Conservation (phyloP, 2,329 filamentous ascomycete genomes). For the Mycogone perniciosa region DNA sequence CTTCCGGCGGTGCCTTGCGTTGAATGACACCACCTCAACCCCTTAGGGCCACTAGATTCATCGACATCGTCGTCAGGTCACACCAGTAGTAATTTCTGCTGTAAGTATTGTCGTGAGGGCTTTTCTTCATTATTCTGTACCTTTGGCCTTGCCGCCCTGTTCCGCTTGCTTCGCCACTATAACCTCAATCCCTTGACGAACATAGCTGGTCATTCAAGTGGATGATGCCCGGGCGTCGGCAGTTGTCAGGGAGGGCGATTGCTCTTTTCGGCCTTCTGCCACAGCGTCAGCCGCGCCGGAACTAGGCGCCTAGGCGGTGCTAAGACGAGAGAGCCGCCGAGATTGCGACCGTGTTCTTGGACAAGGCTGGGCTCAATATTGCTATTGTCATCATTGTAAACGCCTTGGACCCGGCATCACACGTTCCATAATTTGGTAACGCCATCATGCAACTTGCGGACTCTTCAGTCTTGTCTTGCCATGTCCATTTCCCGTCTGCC, state of each 20-base stretch:
- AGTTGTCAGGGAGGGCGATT: slow-evolving; percentile 19
- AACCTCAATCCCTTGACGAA: neutral
- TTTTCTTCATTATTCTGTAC: neutral
- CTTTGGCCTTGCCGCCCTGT: neutral
- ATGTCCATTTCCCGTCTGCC: neutral
- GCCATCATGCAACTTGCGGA: neutral
- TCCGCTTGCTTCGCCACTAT: neutral
- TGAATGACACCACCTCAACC: neutral
- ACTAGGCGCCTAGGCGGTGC: neutral
- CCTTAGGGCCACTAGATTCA: neutral
- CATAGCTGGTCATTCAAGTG: neutral
- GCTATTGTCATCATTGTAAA: neutral
- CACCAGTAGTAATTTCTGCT: neutral
- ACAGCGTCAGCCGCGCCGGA: neutral
- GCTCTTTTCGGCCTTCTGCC: neutral
- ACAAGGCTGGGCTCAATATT: neutral
- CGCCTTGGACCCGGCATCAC: neutral
- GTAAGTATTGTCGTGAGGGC: neutral
- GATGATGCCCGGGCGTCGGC: neutral
- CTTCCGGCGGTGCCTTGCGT: neutral
- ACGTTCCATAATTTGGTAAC: neutral
- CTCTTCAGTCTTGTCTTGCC: neutral
- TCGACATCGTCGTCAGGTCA: neutral
- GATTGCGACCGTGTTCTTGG: neutral
- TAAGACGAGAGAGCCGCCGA: neutral